These are phyloP conservation scores for Prunus persica DNA, from an alignment of 306 rosid species.

Conservation along the genomic window Prunus_persica_NCBIv2 NC_034009.1:44305001-44305500, in stretches of 20 bases:
- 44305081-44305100: slow-evolving; percentile 50
- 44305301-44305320: slow-evolving; percentile 60
- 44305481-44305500: slow-evolving; percentile 29
- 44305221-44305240: slow-evolving; percentile 57
- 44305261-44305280: slow-evolving; percentile 51
- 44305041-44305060: slow-evolving; percentile 51
- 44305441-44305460: slow-evolving; percentile 49
- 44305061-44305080: slow-evolving; percentile 54
- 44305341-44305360: slow-evolving; percentile 76
- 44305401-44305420: slow-evolving; percentile 40
- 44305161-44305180: slow-evolving; percentile 53
- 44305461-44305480: slow-evolving; percentile 30
- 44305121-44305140: slow-evolving; percentile 45
- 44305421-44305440: slow-evolving; percentile 44
- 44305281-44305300: slow-evolving; percentile 69
- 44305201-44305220: slow-evolving; percentile 51
- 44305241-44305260: slow-evolving; percentile 68
- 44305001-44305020: slow-evolving; percentile 56
- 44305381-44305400: slow-evolving; percentile 30
- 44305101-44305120: slow-evolving; percentile 63
- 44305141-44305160: slow-evolving; percentile 56
- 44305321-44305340: slow-evolving; percentile 45
- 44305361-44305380: slow-evolving; percentile 75
- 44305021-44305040: slow-evolving; percentile 51
- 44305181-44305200: slow-evolving; percentile 61